These are phyloP conservation scores for Cytospora piceicola DNA, from an alignment of 2,329 filamentous ascomycete genomes.

Conservation along the genomic window DNA sequence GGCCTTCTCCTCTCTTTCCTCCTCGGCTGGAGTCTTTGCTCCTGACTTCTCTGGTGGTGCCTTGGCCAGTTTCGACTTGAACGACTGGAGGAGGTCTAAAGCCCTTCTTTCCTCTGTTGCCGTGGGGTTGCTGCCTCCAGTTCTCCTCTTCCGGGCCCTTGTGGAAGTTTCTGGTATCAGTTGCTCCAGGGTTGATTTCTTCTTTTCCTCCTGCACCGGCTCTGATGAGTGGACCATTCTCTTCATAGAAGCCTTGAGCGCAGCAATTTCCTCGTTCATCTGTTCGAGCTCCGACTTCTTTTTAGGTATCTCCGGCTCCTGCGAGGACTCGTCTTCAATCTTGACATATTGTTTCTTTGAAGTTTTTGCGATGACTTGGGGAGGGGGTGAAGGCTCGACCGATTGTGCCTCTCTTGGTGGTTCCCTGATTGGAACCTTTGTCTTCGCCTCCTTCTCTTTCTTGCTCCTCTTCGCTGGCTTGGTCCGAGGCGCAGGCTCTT, in stretches of 20 bases:
- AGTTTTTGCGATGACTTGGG: conserved; percentile 6
- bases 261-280: conserved; percentile 80
- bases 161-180: conserved; percentile 76
- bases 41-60: conserved; percentile 47
- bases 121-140: conserved; percentile 56
- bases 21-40: conserved; percentile 29
- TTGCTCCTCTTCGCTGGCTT: conserved; percentile 38
- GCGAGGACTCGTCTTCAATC: conserved; percentile 40
- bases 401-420: conserved; percentile 36
- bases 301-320: conserved; percentile 41
- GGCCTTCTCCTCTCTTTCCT: conserved; percentile 37
- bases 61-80: conserved; percentile 75
- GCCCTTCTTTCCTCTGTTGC: conserved; percentile 65
- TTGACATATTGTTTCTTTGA: conserved; percentile 25
- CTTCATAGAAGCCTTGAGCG: conserved; percentile 80
- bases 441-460: conserved; percentile 34
- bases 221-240: conserved; percentile 57
- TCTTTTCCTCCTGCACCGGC: conserved; percentile 61
- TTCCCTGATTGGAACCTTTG: conserved; percentile 34
- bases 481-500: conserved; percentile 35
- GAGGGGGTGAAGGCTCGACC: conserved; percentile 16
- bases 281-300: conserved; percentile 62
- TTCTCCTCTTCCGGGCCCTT: conserved; percentile 70
- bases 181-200: conserved; percentile 66
- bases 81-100: conserved; percentile 74